Evolutionary conservation across 1,139 yeast species (phyloP).

Genomic region (Nadsonia commutata): DNA sequence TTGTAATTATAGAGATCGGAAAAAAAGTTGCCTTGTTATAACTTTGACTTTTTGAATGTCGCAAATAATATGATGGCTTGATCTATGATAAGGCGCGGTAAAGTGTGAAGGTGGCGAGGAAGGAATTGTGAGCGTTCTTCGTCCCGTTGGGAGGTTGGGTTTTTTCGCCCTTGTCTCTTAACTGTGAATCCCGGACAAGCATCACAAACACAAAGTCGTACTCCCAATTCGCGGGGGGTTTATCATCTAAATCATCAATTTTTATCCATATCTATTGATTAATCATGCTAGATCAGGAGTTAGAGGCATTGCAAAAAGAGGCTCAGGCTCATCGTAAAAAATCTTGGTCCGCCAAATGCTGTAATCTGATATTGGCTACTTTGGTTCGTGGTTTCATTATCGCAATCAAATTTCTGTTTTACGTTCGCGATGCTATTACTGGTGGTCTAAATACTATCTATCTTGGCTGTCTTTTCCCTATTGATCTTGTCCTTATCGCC

Average conservation of each 20-base stretch:
- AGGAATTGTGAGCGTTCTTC: too few species aligned
- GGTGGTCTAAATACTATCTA: constrained; percentile 8
- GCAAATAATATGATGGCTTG: too few species aligned
- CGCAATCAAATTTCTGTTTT: constrained; percentile 11
- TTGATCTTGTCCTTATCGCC: constrained; percentile 11
- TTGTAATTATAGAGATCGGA: too few species aligned
- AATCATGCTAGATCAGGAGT: background rate
- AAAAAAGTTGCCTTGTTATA: too few species aligned
- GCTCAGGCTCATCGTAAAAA: background rate
- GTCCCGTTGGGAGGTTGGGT: too few species aligned
- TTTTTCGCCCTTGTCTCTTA: too few species aligned
- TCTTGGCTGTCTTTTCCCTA: constrained; percentile 11
- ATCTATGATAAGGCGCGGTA: too few species aligned
- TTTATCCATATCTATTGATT: too few species aligned
- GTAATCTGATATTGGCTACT: background rate
- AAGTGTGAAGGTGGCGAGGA: too few species aligned
- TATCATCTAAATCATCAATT: too few species aligned
- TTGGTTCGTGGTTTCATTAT: constrained; percentile 6
- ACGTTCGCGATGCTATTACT: constrained; percentile 11
- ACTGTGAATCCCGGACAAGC: background rate
- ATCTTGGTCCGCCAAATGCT: background rate
- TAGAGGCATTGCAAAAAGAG: background rate
- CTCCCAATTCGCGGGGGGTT: too few species aligned
- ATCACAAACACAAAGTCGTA: background rate
- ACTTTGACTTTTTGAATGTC: too few species aligned